These are phyloP conservation scores for Xylariaceae sp. DNA, from an alignment of 2,329 filamentous ascomycete genomes.

Conservation along the genomic window DNA sequence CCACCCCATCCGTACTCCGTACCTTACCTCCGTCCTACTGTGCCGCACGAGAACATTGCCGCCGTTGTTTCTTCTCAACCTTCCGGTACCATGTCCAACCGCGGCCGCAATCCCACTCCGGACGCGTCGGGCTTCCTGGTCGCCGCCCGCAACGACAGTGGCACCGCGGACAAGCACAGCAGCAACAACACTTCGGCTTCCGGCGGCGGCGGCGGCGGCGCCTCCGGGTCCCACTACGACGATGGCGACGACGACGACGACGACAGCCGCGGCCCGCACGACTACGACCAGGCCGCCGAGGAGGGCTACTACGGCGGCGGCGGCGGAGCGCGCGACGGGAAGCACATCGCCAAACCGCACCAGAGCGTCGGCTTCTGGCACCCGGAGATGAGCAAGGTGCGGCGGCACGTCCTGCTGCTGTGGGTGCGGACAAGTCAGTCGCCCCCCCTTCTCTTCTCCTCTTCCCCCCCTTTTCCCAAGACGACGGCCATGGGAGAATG, in stretches of 20 bases:
- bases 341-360: conserved; percentile 6
- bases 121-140: conserved; percentile 7
- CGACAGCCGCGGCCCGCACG: conserved; percentile 3
- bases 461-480: too few species aligned
- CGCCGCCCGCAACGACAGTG: conserved; percentile 5
- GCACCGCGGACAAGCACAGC: too few species aligned
- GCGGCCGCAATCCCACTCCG: conserved; percentile 1
- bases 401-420: conserved; percentile 9
- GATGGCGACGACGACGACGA: conserved; percentile 1
- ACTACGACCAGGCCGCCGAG: conserved; percentile 7
- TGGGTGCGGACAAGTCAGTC: conserved; percentile 17
- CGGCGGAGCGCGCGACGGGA: not conserved
- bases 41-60: too few species aligned
- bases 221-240: not conserved
- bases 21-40: too few species aligned
- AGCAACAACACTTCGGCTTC: too few species aligned
- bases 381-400: conserved; percentile 13
- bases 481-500: too few species aligned
- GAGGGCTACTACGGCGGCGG: conserved; percentile 3
- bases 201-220: too few species aligned
- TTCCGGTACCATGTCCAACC: too few species aligned
- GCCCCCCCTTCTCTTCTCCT: not conserved
- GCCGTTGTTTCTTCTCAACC: too few species aligned
- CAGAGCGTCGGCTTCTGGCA: conserved; percentile 20
- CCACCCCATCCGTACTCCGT: too few species aligned